A percentile compares a stretch with the other conserved stretches of the same genome.
phyloP scores from a whole-genome alignment of 352 stramenopile species.

The Pythium apleroticum region DNA sequence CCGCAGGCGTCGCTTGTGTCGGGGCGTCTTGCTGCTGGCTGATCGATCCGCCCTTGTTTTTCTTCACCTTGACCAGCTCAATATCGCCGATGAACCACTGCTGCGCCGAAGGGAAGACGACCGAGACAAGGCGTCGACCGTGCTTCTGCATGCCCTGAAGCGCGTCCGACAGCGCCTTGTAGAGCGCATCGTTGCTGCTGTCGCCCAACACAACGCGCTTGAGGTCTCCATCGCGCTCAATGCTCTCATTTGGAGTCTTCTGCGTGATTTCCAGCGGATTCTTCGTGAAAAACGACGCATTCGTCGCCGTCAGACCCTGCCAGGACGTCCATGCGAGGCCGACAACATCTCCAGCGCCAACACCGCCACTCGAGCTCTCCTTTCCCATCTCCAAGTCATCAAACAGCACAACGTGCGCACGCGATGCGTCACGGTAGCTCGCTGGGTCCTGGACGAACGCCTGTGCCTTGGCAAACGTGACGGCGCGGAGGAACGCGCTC shows the following conservation, averaged over 20 bases:
- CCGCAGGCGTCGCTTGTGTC: background rate
- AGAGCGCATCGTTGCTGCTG: constrained; percentile 29
- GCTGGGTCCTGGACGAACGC: constrained; percentile 30
- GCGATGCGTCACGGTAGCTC: constrained; percentile 1
- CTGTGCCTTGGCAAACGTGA: constrained; percentile 58
- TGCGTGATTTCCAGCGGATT: constrained; percentile 56
- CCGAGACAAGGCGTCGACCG: constrained; percentile 49
- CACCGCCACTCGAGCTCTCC: constrained; percentile 34
- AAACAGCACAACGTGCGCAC: constrained; percentile 13
- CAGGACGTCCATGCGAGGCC: constrained; percentile 55
- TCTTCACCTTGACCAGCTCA: constrained; percentile 81
- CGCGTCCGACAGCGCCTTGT: constrained; percentile 39
- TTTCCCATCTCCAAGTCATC: constrained; percentile 57
- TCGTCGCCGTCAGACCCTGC: constrained; percentile 32
- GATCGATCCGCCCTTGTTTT: constrained; percentile 34
- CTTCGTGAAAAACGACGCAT: constrained; percentile 42
- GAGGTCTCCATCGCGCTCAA: constrained; percentile 35
- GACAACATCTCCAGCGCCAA: constrained; percentile 47
- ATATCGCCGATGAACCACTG: constrained; percentile 67
- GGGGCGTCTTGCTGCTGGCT: constrained; percentile 2
- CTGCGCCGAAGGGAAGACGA: constrained; percentile 43
- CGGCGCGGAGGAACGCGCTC: constrained; percentile 45
- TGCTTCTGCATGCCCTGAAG: constrained; percentile 69
- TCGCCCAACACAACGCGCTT: constrained; percentile 47
- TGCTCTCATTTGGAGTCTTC: constrained; percentile 27